Percentiles rank a stretch among this genome's conserved stretches.
Conservation (phyloP, 2,329 filamentous ascomycete species). For the Zymoseptoria pseudotritici region DNA sequence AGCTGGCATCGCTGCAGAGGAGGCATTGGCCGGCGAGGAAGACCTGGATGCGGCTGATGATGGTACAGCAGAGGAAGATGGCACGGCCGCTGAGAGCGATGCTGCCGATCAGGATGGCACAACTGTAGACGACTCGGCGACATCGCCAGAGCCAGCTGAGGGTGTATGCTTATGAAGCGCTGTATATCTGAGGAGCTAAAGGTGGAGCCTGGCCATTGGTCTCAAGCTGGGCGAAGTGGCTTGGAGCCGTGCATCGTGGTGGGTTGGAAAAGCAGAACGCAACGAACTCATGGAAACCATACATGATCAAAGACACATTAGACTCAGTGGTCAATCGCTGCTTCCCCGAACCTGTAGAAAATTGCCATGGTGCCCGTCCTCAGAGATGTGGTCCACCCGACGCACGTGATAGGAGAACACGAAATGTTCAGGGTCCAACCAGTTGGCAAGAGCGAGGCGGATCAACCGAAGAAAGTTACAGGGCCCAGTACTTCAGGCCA, state of each 20-base stretch:
- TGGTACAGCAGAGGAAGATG: neutral
- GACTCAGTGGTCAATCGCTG: neutral
- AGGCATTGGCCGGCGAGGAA: neutral
- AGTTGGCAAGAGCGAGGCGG: neutral
- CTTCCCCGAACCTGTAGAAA: too few relatives aligned
- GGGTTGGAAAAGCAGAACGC: too few relatives aligned
- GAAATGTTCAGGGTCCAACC: neutral
- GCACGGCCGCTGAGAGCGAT: neutral
- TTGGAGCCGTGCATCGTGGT: neutral
- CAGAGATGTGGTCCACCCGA: neutral
- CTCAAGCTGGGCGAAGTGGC: neutral
- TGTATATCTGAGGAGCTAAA: too few relatives aligned
- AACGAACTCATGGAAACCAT: too few relatives aligned
- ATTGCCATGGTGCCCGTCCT: too few relatives aligned
- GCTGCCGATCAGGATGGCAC: neutral
- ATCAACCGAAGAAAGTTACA: neutral
- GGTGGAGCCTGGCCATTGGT: too few relatives aligned
- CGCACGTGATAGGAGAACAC: neutral
- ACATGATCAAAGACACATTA: neutral
- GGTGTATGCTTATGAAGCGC: too few relatives aligned
- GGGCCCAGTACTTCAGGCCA: neutral
- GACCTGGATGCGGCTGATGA: neutral
- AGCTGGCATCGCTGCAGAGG: neutral
- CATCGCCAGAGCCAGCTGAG: neutral
- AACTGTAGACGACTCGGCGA: neutral